phyloP scores from a whole-genome alignment of 495 filamentous ascomycete genomes.

The Rostrohypoxylon terebratum region DNA sequence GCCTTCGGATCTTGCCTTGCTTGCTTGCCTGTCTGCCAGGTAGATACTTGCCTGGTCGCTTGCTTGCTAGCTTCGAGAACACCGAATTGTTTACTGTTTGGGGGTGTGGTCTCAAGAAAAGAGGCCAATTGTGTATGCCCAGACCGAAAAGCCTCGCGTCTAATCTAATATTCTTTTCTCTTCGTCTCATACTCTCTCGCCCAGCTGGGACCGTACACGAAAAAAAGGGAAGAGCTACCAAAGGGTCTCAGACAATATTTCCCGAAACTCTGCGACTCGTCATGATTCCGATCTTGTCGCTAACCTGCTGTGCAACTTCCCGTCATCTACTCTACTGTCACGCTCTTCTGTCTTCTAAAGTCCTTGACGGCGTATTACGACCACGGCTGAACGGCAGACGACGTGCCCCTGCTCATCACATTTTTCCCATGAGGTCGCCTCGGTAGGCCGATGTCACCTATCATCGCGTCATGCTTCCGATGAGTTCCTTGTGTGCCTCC shows the following conservation, averaged over 20 bases:
- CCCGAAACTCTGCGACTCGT: conserved; percentile 38
- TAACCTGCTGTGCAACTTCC: conserved; percentile 32
- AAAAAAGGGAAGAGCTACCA: conserved; percentile 1
- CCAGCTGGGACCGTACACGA: conserved; percentile 27
- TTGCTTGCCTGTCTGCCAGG: neutral
- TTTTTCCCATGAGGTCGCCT: conserved; percentile 5
- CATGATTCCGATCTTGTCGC: conserved; percentile 38
- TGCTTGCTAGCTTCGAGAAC: conserved; percentile 1
- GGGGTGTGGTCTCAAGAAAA: conserved; percentile 3
- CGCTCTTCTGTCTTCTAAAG: conserved; percentile 24
- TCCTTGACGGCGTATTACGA: neutral
- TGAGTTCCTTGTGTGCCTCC: conserved; percentile 91
- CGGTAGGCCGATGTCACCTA: conserved; percentile 18
- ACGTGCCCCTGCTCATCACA: conserved; percentile 15
- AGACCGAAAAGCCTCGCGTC: conserved; percentile 29
- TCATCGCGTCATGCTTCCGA: conserved; percentile 74
- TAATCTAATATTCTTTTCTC: conserved; percentile 31
- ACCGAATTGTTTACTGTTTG: conserved; percentile 1
- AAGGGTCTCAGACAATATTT: conserved; percentile 45
- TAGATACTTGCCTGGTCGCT: too few species aligned
- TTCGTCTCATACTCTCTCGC: neutral
- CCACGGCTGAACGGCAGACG: conserved; percentile 17
- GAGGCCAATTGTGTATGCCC: conserved; percentile 10
- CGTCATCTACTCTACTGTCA: conserved; percentile 39
- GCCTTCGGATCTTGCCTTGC: conserved; percentile 15